Conservation (phyloP, 768 basidiomycete genomes). For the Chlorophyllum brunneum region DNA sequence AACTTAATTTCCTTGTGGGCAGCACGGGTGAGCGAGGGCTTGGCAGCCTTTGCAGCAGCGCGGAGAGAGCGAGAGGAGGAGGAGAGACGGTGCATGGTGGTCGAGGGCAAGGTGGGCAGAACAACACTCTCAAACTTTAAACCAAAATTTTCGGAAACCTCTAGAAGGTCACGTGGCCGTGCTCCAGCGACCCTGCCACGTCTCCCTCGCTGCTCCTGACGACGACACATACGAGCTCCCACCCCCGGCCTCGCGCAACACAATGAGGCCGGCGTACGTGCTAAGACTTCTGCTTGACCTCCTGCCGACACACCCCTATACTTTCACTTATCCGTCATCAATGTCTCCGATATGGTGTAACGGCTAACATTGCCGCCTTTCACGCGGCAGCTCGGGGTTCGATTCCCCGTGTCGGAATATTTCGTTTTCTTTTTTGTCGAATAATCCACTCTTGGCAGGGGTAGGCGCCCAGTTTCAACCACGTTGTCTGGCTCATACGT, state of each 20-base stretch:
- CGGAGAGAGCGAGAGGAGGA: slow-evolving; percentile 66
- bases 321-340: not conserved
- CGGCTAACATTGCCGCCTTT: slow-evolving; percentile 57
- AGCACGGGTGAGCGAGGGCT: slow-evolving; percentile 56
- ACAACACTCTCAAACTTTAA: slow-evolving; percentile 1
- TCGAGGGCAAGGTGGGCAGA: not conserved
- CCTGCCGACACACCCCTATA: not conserved
- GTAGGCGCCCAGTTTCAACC: not conserved
- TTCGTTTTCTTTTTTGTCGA: not conserved
- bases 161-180: slow-evolving; percentile 16
- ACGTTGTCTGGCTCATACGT: not conserved
- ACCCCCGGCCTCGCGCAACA: slow-evolving; percentile 5
- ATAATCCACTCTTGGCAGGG: too few relatives aligned
- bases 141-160: slow-evolving; percentile 5
- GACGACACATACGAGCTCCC: not conserved
- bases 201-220: slow-evolving; percentile 1
- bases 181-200: slow-evolving; percentile 16
- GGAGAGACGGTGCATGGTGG: slow-evolving; percentile 72
- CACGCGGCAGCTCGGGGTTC: slow-evolving; percentile 37
- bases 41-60: slow-evolving; percentile 53
- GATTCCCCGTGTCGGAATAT: slow-evolving; percentile 27
- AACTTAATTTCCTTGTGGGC: slow-evolving; percentile 97
- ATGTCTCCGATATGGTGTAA: slow-evolving; percentile 48
- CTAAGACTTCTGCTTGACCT: not conserved
- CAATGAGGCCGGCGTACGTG: too few relatives aligned